Conservation (phyloP, 2,329 filamentous ascomycete genomes). For the Microthyrium microscopicum region DNA sequence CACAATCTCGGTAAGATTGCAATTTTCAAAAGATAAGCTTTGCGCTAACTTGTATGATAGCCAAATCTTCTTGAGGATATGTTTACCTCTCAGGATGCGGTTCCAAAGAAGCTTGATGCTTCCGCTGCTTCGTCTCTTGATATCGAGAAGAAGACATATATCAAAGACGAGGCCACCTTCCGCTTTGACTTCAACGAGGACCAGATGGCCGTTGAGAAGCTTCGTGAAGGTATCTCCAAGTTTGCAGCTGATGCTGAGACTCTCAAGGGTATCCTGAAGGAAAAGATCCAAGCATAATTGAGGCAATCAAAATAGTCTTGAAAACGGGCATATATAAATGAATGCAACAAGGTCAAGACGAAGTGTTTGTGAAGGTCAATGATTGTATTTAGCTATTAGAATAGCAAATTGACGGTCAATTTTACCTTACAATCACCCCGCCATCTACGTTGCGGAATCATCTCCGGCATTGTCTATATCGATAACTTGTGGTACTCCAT, state of each 20-base stretch:
- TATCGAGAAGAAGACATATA: constrained; percentile 79
- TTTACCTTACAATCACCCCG: no score
- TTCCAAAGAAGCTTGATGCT: constrained; percentile 87
- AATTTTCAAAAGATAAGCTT: neutral
- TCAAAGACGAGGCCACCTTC: constrained; percentile 78
- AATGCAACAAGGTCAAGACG: no score
- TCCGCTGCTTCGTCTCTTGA: constrained; percentile 47
- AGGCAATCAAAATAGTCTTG: no score
- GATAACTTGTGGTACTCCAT: no score
- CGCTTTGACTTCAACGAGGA: constrained; percentile 99
- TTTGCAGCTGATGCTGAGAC: constrained; percentile 92
- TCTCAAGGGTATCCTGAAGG: constrained; percentile 78
- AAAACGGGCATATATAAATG: no score
- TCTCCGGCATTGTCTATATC: no score
- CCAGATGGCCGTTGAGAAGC: constrained; percentile 98
- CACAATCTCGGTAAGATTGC: constrained; percentile 68
- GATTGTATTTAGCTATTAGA: no score
- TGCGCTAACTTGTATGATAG: constrained; percentile 24
- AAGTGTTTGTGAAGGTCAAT: no score
- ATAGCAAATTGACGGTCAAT: no score
- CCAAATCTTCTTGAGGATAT: constrained; percentile 90
- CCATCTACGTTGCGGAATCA: no score
- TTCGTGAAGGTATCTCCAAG: constrained; percentile 98
- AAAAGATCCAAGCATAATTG: no score
- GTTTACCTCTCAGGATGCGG: constrained; percentile 60